Percentiles rank a stretch among this genome's conserved stretches.
Evolutionary conservation across 140 eudicot species (phyloP).

Genomic region (Erigeron philadelphicus): DNA sequence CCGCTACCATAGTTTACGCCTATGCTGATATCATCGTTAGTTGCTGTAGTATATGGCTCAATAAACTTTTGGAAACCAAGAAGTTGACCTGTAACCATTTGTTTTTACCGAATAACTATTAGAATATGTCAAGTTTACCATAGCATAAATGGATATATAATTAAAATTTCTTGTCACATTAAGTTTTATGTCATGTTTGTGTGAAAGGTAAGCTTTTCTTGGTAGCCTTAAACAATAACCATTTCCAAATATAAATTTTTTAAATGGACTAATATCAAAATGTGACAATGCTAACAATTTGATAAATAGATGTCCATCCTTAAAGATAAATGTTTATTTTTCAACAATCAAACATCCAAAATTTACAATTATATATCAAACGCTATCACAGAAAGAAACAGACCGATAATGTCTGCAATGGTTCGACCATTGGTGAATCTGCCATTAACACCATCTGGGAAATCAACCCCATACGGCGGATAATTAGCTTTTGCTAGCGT

Average conservation of each 20-base stretch:
- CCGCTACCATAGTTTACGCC: conserved; percentile 38
- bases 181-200: too few species aligned
- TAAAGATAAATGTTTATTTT: too few species aligned
- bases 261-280: too few species aligned
- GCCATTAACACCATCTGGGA: conserved; percentile 48
- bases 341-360: not conserved
- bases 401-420: conserved; percentile 43
- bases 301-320: too few species aligned
- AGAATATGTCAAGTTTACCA: not conserved
- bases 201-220: too few species aligned
- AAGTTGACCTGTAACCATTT: conserved; percentile 24
- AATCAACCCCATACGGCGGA: conserved; percentile 56
- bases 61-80: conserved; percentile 24
- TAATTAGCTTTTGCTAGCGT: conserved; percentile 50
- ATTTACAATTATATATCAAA: not conserved
- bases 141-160: too few species aligned
- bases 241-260: too few species aligned
- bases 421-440: conserved; percentile 55
- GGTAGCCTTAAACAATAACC: too few species aligned
- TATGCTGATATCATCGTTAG: conserved; percentile 7
- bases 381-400: not conserved
- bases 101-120: not conserved
- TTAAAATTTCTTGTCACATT: too few species aligned
- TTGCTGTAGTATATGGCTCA: conserved; percentile 21
- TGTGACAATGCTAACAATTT: too few species aligned